phyloP scores from a whole-genome alignment of 2,329 filamentous ascomycete genomes.

The Cryphonectria parasitica region DNA sequence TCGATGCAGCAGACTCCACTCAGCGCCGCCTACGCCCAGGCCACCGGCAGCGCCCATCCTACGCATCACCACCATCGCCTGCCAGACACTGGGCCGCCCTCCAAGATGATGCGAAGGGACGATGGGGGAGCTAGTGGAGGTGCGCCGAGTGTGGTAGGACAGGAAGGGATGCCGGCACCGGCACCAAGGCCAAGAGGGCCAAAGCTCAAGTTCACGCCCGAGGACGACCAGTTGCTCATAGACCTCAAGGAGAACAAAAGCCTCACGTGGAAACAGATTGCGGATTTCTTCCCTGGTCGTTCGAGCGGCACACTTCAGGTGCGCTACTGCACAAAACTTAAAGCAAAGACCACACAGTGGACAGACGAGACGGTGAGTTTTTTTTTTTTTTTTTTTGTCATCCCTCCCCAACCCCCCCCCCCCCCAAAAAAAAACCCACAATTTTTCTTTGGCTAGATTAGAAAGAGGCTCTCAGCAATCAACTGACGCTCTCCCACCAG shows the following conservation, averaged over 20 bases:
- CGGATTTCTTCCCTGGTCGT: slow-evolving; percentile 90
- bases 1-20: slow-evolving; percentile 58
- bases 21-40: slow-evolving; percentile 55
- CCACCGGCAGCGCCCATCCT: slow-evolving; percentile 52
- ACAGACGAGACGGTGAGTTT: slow-evolving; percentile 84
- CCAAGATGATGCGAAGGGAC: slow-evolving; percentile 68
- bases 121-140: slow-evolving; percentile 54
- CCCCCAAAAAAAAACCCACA: too few species aligned
- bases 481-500: slow-evolving; percentile 45
- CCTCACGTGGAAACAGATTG: slow-evolving; percentile 96
- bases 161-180: slow-evolving; percentile 83
- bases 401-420: too few species aligned
- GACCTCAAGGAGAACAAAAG: slow-evolving; percentile 94
- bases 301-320: slow-evolving; percentile 92
- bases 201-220: slow-evolving; percentile 91
- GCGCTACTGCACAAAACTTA: slow-evolving; percentile 91
- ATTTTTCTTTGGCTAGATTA: too few species aligned
- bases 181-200: slow-evolving; percentile 81
- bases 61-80: slow-evolving; percentile 82
- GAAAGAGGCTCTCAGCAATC: neutral
- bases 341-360: slow-evolving; percentile 92
- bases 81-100: slow-evolving; percentile 71
- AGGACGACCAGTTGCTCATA: slow-evolving; percentile 85
- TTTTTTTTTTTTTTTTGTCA: slow-evolving; percentile 2
- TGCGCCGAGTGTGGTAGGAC: slow-evolving; percentile 83